Base-by-base conservation (phyloP, 2,329 filamentous ascomycete genomes). In the Fusarium sp. region DNA sequence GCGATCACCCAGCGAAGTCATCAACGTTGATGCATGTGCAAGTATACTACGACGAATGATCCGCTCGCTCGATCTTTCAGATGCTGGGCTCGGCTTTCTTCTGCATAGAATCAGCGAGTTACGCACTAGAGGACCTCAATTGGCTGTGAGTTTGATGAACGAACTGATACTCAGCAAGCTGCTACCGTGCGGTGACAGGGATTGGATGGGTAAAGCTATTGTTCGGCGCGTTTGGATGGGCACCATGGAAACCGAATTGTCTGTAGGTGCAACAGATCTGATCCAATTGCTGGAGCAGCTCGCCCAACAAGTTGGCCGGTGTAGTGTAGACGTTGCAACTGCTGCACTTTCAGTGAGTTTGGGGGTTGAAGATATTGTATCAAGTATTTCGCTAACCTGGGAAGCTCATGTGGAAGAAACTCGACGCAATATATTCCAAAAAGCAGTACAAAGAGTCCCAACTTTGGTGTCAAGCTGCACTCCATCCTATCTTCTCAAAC, bases 351-450 rank as follows among this genome's bases (percentile, higher is more conserved):
- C 88, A 34, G 89, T 92, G 75, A 71, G 86, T 78, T 17, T 8
- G 13, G 22, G 17, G 43, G n/a, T 43, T 36, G 22, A 17, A 45
- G 63, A 70, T 20, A 20, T 33, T 14, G 22, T 18, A 36, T 11
- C 7, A 20, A 14, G 8, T 14, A 15, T 18, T 2, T 18, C 8
- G 38, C 66, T 74, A 31, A 74, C 74, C 65, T 28, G 43, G 22
- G 13, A 63, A 95, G 92, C 78, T 97, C 5, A 80, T 97, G 5
- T 98, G 94, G 94, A 96, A 94, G 78, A 87, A 85, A 26, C 83
- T 92, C n/a, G 91, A 94, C 53, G 79, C 83, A 1, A 82, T 83
- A 15, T 88, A 87, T 65, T 80, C 79, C 2, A 83, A 86, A 33
- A 81, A 84, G 3, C 80, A 88, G 17, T 87, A 86, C 56, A 81